phyloP scores from a whole-genome alignment of 2,329 filamentous ascomycete species.

The Aspergillus ibericus region DNA sequence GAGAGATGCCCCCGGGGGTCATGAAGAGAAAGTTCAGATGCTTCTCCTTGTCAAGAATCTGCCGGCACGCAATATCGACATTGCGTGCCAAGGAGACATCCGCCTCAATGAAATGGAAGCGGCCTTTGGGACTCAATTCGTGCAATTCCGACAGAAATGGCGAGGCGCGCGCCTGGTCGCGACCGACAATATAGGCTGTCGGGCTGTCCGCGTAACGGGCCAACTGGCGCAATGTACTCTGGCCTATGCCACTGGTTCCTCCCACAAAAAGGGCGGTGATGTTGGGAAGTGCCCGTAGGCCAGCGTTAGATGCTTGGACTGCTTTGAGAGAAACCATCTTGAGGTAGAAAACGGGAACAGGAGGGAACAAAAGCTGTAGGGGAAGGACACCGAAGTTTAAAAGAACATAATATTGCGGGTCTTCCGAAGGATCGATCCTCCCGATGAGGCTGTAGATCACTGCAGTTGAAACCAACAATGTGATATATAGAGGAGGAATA shows the following conservation, averaged over 20 bases:
- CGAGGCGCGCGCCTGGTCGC: slow-evolving; percentile 37
- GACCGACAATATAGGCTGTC: slow-evolving; percentile 55
- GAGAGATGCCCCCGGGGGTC: slow-evolving; percentile 22
- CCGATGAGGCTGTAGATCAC: not conserved
- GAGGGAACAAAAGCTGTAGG: not conserved
- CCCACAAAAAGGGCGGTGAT: slow-evolving; percentile 54
- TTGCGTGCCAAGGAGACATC: slow-evolving; percentile 54
- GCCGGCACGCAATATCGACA: slow-evolving; percentile 51
- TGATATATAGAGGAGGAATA: too few relatives aligned
- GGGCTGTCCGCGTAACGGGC: slow-evolving; percentile 43
- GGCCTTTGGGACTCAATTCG: slow-evolving; percentile 45
- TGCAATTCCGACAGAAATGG: slow-evolving; percentile 46
- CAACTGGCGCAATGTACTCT: slow-evolving; percentile 50
- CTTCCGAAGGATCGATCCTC: not conserved
- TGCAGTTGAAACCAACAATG: not conserved
- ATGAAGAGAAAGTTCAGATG: slow-evolving; percentile 29
- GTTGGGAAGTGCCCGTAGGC: slow-evolving; percentile 27
- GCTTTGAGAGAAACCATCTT: slow-evolving; percentile 32
- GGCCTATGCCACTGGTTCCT: slow-evolving; percentile 57
- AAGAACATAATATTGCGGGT: not conserved
- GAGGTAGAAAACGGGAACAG: not conserved
- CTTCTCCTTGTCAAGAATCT: slow-evolving; percentile 39
- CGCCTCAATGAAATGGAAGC: slow-evolving; percentile 49
- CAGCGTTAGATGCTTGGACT: slow-evolving; percentile 42
- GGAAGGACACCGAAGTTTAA: not conserved